These are phyloP conservation scores for Poa annua DNA, from an alignment of 176 grass and related monocot genomes.

Conservation along the genomic window DNA sequence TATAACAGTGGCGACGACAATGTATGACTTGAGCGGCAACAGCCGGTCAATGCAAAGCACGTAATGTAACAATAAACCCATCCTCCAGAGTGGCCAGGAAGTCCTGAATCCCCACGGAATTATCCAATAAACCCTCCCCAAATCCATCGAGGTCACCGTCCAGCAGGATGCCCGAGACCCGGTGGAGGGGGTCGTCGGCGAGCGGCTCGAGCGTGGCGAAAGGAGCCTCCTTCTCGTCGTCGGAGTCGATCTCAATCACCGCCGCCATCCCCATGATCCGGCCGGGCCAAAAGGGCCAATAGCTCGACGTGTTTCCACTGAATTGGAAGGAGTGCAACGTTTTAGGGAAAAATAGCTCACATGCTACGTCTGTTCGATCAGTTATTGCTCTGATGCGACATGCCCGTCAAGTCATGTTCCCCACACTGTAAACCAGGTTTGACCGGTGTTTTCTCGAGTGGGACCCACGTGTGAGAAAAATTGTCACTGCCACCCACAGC, in stretches of 20 bases:
- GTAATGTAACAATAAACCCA: not conserved
- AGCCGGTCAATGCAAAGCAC: not conserved
- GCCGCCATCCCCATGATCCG: slow-evolving; percentile 56
- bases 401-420: too few species aligned
- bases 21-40: not conserved
- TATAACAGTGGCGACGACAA: not conserved
- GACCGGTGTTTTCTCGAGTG: too few species aligned
- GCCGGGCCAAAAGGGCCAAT: not conserved
- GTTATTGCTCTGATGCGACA: too few species aligned
- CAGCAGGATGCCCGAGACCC: slow-evolving; percentile 33
- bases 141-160: not conserved
- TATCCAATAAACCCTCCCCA: slow-evolving; percentile 31
- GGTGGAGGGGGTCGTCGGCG: slow-evolving; percentile 6
- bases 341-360: too few species aligned
- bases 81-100: slow-evolving; percentile 22
- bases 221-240: slow-evolving; percentile 48
- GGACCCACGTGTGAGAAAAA: too few species aligned
- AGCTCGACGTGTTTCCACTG: too few species aligned
- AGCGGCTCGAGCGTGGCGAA: not conserved
- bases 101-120: slow-evolving; percentile 37
- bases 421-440: too few species aligned
- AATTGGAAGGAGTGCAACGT: too few species aligned
- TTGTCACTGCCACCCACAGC: too few species aligned
- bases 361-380: too few species aligned
- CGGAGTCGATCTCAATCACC: slow-evolving; percentile 66